Percentiles rank a stretch among this genome's conserved stretches.
These are phyloP conservation scores for Xylariaceae sp. DNA, from an alignment of 2,329 filamentous ascomycete genomes.

Conservation along the genomic window DNA sequence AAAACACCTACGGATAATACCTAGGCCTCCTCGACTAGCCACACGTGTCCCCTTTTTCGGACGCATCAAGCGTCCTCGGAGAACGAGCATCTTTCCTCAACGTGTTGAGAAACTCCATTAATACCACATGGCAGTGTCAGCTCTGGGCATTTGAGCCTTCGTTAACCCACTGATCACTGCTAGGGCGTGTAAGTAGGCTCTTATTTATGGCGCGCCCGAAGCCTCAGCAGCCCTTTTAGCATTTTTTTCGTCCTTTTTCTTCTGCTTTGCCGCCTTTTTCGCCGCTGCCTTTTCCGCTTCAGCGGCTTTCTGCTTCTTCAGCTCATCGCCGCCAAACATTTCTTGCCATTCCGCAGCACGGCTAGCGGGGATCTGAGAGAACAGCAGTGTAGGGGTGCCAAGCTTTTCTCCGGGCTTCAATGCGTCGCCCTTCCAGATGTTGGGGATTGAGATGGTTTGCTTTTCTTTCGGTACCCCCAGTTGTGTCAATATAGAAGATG, in stretches of 20 bases:
- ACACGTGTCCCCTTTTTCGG: too few species aligned
- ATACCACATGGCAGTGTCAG: neutral
- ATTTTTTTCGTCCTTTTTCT: conserved; percentile 48
- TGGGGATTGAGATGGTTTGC: conserved; percentile 53
- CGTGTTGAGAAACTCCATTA: neutral
- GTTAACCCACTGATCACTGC: neutral
- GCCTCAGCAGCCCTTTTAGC: conserved; percentile 33
- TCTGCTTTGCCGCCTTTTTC: conserved; percentile 48
- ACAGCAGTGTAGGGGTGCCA: conserved; percentile 73
- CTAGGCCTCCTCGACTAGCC: too few species aligned
- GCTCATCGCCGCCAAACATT: conserved; percentile 61
- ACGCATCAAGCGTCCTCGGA: neutral
- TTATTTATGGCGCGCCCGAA: neutral
- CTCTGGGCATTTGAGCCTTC: neutral
- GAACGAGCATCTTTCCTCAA: neutral
- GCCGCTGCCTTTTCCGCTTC: conserved; percentile 47
- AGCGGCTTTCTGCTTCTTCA: conserved; percentile 65
- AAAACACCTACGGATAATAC: too few species aligned
- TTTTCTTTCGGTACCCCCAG: conserved; percentile 50
- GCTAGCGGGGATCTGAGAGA: conserved; percentile 75
- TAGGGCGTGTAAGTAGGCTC: neutral
- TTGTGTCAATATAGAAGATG: conserved; percentile 71
- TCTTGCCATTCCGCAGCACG: conserved; percentile 79
- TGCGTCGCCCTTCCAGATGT: conserved; percentile 58
- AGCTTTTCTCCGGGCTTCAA: conserved; percentile 74